Percentiles rank a stretch among this genome's conserved stretches.
phyloP scores from a whole-genome alignment of 805 yeast genomes.

The Sugiyamaella boreocaroliniensis region DNA sequence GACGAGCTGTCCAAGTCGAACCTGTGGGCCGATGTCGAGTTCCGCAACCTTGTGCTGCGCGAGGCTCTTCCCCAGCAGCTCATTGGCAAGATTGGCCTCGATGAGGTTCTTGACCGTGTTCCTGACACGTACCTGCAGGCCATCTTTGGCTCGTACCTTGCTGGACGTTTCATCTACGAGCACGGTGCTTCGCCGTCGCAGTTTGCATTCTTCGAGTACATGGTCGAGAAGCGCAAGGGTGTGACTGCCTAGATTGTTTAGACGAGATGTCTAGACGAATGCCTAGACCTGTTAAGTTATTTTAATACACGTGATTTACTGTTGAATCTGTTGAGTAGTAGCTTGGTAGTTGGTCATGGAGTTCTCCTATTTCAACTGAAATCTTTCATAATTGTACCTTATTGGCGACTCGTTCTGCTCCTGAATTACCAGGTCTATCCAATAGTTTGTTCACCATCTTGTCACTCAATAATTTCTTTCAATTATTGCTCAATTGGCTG shows the following conservation, averaged over 20 bases:
- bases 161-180: slow-evolving; percentile 77
- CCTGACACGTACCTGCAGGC: slow-evolving; percentile 87
- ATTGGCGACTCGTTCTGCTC: too few relatives aligned
- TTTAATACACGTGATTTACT: background rate
- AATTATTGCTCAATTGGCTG: too few relatives aligned
- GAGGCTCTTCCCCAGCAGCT: slow-evolving; percentile 75
- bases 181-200: slow-evolving; percentile 75
- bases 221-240: slow-evolving; percentile 28
- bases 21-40: slow-evolving; percentile 74
- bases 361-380: too few relatives aligned
- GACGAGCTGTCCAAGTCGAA: slow-evolving; percentile 78
- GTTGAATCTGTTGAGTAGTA: too few relatives aligned
- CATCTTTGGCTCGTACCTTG: slow-evolving; percentile 77
- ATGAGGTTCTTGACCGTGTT: slow-evolving; percentile 61
- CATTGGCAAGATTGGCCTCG: slow-evolving; percentile 54
- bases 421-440: too few relatives aligned
- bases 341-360: too few relatives aligned
- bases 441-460: too few relatives aligned
- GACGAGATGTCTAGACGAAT: background rate
- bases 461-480: too few relatives aligned
- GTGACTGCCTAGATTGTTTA: background rate
- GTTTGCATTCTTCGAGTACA: slow-evolving; percentile 41
- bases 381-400: too few relatives aligned
- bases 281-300: background rate
- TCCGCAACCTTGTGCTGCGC: slow-evolving; percentile 69